A percentile compares a stretch with the other conserved stretches of the same genome.
phyloP scores from a whole-genome alignment of 805 yeast species.

The Cyberlindnera japonica region DNA sequence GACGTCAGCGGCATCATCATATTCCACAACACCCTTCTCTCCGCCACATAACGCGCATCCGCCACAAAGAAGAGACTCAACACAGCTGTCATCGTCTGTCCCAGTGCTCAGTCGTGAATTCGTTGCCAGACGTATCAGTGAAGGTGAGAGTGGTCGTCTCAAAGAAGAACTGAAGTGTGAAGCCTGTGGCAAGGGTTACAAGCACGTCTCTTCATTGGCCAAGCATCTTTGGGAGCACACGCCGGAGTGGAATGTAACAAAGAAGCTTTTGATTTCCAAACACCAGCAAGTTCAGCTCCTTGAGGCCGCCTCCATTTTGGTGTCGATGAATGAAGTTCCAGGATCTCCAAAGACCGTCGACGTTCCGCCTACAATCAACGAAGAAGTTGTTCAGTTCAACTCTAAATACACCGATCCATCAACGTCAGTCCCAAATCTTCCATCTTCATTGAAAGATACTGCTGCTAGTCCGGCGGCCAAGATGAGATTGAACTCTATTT shows the following conservation, averaged over 20 bases:
- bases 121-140: constrained; percentile 78
- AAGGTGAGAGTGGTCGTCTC: constrained; percentile 80
- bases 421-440: constrained; percentile 4
- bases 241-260: constrained; percentile 89
- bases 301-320: constrained; percentile 27
- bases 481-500: constrained; percentile 39
- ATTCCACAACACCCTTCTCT: constrained; percentile 18
- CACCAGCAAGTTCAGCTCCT: constrained; percentile 27
- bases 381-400: constrained; percentile 14
- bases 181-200: constrained; percentile 89
- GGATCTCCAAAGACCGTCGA: constrained; percentile 12
- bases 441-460: constrained; percentile 12
- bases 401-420: constrained; percentile 14
- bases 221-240: constrained; percentile 93
- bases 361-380: constrained; percentile 15
- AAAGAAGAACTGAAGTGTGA: constrained; percentile 85
- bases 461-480: constrained; percentile 13
- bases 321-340: constrained; percentile 20
- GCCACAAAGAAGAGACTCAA: not conserved
- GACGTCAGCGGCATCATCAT: constrained; percentile 3
- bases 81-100: constrained; percentile 29
- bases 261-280: constrained; percentile 59
- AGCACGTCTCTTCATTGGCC: constrained; percentile 82
- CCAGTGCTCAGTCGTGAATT: constrained; percentile 55
- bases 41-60: constrained; percentile 20